Evolutionary conservation across 23 red algal species (phyloP), one percentile per base, ranked within the genome.

Genomic region (Pyropia yezoensis): DNA sequence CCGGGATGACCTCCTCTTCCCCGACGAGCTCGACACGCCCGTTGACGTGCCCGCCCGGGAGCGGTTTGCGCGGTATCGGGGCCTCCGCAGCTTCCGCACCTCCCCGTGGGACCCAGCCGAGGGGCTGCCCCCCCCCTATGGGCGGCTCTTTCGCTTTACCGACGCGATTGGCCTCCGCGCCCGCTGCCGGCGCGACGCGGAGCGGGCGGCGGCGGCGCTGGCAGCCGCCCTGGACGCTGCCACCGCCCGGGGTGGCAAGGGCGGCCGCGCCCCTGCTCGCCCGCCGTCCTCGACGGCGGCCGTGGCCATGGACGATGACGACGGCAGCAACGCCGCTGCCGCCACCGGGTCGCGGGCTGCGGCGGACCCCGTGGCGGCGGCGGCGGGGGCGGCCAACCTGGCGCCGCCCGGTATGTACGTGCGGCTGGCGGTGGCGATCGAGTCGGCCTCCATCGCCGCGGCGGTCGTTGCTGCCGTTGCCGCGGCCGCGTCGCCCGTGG

Each of bases 11-110:
- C 21, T 70, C 7, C 22, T 74, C 14, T 97, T 89, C 51, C 93
- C 93, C n/a, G 93, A 97, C 56, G 93, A 97, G 74, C 79, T 89
- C 28, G 93, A 97, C 66, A 86, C 81, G 30, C 93, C 93, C 1
- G 52, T 75, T 0, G 80, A 90, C 76, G 58, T 60, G 19, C 65
- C 93, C 17, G 93, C 85, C 57, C 74, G 93, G 33, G 74, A 77
- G 53, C 61, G 93, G 33, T 97, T 89, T 71, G 83, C 83, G 7
- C 62, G 78, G 59, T 97, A 97, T 58, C 70, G 93, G 47, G 84
- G 84, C 15, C 66, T 97, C 14, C 71, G 71, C 20, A 91, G 85
- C 34, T 80, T 90, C 20, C 74, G 85, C 2, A 97, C 85, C 14
- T 77, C 79, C 7, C 75, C 83, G 32, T 97, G 93, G 93, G 80